These are phyloP conservation scores for Candida tunisiensis DNA, from an alignment of 1,139 yeast species.

Conservation along the genomic window DNA sequence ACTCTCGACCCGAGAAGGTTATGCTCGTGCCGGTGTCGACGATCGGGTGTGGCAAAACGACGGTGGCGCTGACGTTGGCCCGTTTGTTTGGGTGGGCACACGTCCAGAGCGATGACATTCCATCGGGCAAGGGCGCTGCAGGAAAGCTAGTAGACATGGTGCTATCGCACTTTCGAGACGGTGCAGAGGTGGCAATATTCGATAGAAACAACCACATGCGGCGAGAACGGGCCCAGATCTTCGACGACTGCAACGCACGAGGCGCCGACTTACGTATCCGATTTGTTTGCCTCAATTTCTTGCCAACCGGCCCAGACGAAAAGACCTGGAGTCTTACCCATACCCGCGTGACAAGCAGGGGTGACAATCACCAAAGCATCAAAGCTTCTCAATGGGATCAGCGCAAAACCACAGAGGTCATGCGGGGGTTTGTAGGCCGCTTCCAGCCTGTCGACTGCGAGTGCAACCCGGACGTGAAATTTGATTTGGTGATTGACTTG, in stretches of 20 bases:
- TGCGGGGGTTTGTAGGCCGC: slow-evolving; percentile 57
- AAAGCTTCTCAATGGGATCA: slow-evolving; percentile 32
- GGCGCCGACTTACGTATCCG: slow-evolving; percentile 22
- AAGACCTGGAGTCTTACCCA: slow-evolving; percentile 28
- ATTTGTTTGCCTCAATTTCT: slow-evolving; percentile 55
- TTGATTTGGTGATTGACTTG: slow-evolving; percentile 48
- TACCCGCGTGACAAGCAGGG: slow-evolving; percentile 47
- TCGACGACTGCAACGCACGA: slow-evolving; percentile 29
- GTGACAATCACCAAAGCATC: slow-evolving; percentile 84
- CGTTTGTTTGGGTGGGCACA: slow-evolving; percentile 50
- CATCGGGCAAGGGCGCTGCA: slow-evolving; percentile 8
- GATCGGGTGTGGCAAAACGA: slow-evolving; percentile 92
- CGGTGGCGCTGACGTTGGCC: slow-evolving; percentile 46
- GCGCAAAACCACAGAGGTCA: slow-evolving; percentile 36
- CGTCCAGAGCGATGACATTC: slow-evolving; percentile 72
- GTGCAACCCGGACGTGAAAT: slow-evolving; percentile 43
- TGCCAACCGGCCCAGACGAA: slow-evolving; percentile 20
- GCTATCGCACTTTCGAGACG: slow-evolving; percentile 14
- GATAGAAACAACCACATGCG: slow-evolving; percentile 74
- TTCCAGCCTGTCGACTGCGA: slow-evolving; percentile 40
- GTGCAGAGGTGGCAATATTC: slow-evolving; percentile 38
- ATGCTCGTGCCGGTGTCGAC: slow-evolving; percentile 75
- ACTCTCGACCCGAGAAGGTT: slow-evolving; percentile 24
- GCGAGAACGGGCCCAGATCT: slow-evolving; percentile 52
- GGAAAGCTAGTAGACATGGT: slow-evolving; percentile 3